Percentiles rank a stretch among this genome's conserved stretches.
Conservation (phyloP, 2,329 filamentous ascomycete genomes). For the Neofusicoccum laricinum region DNA sequence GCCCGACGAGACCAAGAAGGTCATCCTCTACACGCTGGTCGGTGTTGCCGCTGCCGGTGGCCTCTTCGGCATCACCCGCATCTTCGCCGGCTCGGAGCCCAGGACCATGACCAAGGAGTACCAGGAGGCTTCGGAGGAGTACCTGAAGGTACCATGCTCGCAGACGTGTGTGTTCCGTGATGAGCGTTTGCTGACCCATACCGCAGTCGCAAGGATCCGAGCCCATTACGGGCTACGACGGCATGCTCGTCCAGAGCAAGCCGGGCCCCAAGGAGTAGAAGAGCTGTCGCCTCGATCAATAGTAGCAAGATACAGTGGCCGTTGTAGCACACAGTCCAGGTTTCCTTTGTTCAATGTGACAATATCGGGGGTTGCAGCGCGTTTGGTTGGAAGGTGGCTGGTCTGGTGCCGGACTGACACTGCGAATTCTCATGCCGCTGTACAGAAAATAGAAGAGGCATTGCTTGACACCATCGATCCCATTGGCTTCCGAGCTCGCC, state of each 20-base stretch:
- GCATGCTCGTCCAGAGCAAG: conserved; percentile 39
- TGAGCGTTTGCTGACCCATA: conserved; percentile 14
- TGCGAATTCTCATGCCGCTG: conserved; percentile 18
- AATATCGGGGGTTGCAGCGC: conserved; percentile 16
- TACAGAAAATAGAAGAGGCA: conserved; percentile 20
- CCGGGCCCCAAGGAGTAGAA: conserved; percentile 22
- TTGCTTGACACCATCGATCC: conserved; percentile 1
- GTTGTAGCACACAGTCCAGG: not conserved
- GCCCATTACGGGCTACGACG: conserved; percentile 38
- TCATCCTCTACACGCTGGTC: conserved; percentile 69
- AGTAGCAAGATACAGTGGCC: not conserved
- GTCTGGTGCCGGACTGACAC: conserved; percentile 31
- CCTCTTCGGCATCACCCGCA: conserved; percentile 70
- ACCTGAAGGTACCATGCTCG: conserved; percentile 70
- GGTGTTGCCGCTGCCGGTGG: conserved; percentile 65
- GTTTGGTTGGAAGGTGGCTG: conserved; percentile 35
- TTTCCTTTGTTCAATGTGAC: conserved; percentile 15
- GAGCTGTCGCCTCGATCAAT: not conserved
- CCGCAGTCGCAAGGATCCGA: conserved; percentile 35
- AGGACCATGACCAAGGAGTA: conserved; percentile 94
- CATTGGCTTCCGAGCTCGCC: not conserved
- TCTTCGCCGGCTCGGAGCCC: conserved; percentile 67
- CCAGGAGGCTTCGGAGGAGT: conserved; percentile 94
- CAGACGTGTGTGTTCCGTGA: not conserved
- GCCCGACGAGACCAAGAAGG: conserved; percentile 78